These are phyloP conservation scores for Serendipita sp. DNA, from an alignment of 768 basidiomycete genomes.

Conservation along the genomic window DNA sequence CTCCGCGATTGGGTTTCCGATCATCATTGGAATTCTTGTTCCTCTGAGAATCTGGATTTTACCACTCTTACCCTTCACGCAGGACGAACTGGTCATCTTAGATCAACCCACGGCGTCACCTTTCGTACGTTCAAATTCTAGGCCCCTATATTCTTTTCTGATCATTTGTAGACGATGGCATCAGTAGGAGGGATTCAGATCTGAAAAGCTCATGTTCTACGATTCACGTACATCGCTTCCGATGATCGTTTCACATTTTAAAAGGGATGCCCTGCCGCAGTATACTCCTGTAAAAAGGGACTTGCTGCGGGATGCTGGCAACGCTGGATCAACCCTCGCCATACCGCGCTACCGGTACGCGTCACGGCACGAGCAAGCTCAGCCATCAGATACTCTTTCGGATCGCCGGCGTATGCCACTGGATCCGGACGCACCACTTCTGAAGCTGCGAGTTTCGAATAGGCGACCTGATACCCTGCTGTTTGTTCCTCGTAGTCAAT, in stretches of 20 bases:
- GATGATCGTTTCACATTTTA: background rate
- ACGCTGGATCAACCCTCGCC: background rate
- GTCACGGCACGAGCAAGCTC: background rate
- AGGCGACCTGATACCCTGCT: slow-evolving; percentile 87
- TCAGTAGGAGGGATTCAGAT: slow-evolving; percentile 12
- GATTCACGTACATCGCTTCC: background rate
- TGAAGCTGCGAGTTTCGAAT: slow-evolving; percentile 77
- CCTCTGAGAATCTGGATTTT: slow-evolving; percentile 60
- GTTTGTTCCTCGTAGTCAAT: slow-evolving; percentile 85
- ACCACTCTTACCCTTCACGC: slow-evolving; percentile 58
- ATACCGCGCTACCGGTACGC: background rate
- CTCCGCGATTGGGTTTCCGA: slow-evolving; percentile 85
- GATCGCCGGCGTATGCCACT: slow-evolving; percentile 22
- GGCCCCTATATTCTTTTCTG: background rate
- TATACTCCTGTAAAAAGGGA: slow-evolving; percentile 22
- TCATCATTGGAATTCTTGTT: slow-evolving; percentile 71
- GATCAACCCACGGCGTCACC: slow-evolving; percentile 80
- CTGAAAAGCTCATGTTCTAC: background rate
- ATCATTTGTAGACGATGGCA: slow-evolving; percentile 13
- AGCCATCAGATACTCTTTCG: slow-evolving; percentile 16
- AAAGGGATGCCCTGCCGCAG: slow-evolving; percentile 19
- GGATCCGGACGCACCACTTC: slow-evolving; percentile 45
- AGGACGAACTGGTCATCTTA: slow-evolving; percentile 66
- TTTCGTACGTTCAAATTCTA: slow-evolving; percentile 45
- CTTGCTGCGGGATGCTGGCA: slow-evolving; percentile 11